Percentiles rank a stretch among this genome's conserved stretches.
These are phyloP conservation scores for Zhuliangozyma parablackwelliae DNA, from an alignment of 1,139 yeast species.

Conservation along the genomic window DNA sequence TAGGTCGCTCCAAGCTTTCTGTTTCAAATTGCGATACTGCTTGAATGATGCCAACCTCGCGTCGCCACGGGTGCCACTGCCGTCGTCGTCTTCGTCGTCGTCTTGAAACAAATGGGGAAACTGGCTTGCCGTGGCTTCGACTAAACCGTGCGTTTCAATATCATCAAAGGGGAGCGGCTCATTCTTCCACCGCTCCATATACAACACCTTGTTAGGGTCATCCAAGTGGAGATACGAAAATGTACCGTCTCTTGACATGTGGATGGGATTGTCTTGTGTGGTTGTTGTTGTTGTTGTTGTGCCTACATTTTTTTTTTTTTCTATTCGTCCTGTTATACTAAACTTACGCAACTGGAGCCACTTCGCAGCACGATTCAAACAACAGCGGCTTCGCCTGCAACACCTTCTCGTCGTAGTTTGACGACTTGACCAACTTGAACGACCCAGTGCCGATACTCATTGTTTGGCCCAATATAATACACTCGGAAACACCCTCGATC, in stretches of 20 bases:
- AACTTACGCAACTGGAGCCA: slow-evolving; percentile 11
- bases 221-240: slow-evolving; percentile 36
- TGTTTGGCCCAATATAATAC: slow-evolving; percentile 95
- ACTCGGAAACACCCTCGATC: slow-evolving; percentile 96
- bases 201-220: slow-evolving; percentile 37
- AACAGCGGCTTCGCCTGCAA: slow-evolving; percentile 52
- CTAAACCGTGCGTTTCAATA: slow-evolving; percentile 34
- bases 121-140: slow-evolving; percentile 33
- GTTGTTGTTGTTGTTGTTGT: background rate
- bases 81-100: slow-evolving; percentile 37
- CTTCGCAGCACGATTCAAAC: slow-evolving; percentile 51
- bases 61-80: too few species aligned
- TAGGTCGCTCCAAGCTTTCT: slow-evolving; percentile 35
- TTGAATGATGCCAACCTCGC: too few species aligned
- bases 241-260: slow-evolving; percentile 23
- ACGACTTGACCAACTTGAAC: slow-evolving; percentile 72
- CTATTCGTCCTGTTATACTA: too few species aligned
- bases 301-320: too few species aligned
- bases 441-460: slow-evolving; percentile 98
- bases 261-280: background rate
- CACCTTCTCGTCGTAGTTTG: slow-evolving; percentile 40
- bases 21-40: slow-evolving; percentile 12
- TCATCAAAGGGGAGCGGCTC: slow-evolving; percentile 41
- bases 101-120: slow-evolving; percentile 37
- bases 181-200: slow-evolving; percentile 42